A percentile compares a stretch with the other conserved stretches of the same genome.
phyloP scores from a whole-genome alignment of 441 rosid genomes.

The Corymbia calophylla region DNA sequence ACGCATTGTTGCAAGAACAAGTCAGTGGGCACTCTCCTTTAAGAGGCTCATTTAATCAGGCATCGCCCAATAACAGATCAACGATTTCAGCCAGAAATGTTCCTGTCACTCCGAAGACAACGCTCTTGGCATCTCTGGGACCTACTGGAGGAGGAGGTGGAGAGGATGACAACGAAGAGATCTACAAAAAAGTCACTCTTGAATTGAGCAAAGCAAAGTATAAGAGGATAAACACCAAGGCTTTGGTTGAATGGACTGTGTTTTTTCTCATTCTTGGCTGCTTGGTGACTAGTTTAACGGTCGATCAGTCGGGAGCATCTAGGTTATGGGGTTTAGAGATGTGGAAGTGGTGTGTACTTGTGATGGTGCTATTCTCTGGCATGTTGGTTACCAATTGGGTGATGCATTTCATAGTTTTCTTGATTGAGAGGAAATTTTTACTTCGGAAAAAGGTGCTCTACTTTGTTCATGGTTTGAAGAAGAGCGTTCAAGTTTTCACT shows the following conservation, averaged over 20 bases:
- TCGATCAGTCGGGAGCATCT: too few species aligned
- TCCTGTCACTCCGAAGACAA: conserved; percentile 24
- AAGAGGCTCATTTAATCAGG: conserved; percentile 25
- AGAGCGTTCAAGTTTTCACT: conserved; percentile 69
- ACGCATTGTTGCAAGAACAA: too few species aligned
- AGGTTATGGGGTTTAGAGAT: too few species aligned
- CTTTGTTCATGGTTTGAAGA: conserved; percentile 28
- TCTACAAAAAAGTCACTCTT: conserved; percentile 30
- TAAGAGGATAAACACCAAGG: conserved; percentile 15
- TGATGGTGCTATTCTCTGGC: too few species aligned
- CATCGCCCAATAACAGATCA: conserved; percentile 40
- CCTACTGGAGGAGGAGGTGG: conserved; percentile 18
- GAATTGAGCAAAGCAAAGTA: conserved; percentile 26
- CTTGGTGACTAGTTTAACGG: too few species aligned
- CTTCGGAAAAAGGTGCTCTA: too few species aligned
- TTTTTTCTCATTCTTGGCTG: too few species aligned
- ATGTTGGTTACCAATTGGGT: too few species aligned
- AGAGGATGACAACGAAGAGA: conserved; percentile 44
- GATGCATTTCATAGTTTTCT: too few species aligned
- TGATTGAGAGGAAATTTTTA: too few species aligned
- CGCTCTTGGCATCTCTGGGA: conserved; percentile 30
- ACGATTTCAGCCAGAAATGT: conserved; percentile 4
- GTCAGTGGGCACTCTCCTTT: conserved; percentile 13
- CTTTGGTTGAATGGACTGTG: conserved; percentile 35
- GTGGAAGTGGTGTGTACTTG: too few species aligned